Evolutionary conservation across 306 rosid species (phyloP), one percentile per base, ranked within the genome.

Genomic region (Oemleria cerasiformis): DNA sequence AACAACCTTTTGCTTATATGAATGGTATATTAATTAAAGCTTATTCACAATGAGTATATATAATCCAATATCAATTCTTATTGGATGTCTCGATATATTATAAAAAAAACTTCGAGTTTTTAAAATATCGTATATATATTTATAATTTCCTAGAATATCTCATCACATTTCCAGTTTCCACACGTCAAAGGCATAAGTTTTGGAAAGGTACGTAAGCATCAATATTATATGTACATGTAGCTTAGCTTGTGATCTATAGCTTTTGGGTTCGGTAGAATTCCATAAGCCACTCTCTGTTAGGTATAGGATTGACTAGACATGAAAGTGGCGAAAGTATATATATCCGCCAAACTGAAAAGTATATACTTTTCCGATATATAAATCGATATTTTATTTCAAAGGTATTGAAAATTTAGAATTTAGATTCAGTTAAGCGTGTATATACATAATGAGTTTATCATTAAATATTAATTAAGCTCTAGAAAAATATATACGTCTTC

Each of bases 221-320:
- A n/a, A n/a, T 67, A 73, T 82, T 62, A 77, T 72, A n/a, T n/a
- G n/a, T n/a, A n/a, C 45, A 11, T 11, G 2, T 47, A 10, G 51
- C 51, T 25, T 43, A 51, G 70, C 73, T 68, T 67, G 49, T 45
- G 57, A 1, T 51, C 36, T 12, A 53, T 73, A 69, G 71, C 88
- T 83, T 85, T 77, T 38, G 51, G 66, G 73, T 86, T 81, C 70
- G 89, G 92, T 47, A 65, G 61, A 81, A 62, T 13, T 79, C 87
- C 89, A 81, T 56, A 48, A 10, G 66, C 65, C 57, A 69, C 73
- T 55, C 12, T 25, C 56, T 71, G 63, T 77, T 71, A 73, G 53
- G 71, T 71, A 25, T 25, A 56, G 47, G 78, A 67, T 73, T 70
- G 58, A 74, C 21, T 42, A 67, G 6, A 20, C 10, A 13, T 69